These are phyloP conservation scores for Sutorius eximius DNA, from an alignment of 1,284 basidiomycete genomes.

Conservation along the genomic window DNA sequence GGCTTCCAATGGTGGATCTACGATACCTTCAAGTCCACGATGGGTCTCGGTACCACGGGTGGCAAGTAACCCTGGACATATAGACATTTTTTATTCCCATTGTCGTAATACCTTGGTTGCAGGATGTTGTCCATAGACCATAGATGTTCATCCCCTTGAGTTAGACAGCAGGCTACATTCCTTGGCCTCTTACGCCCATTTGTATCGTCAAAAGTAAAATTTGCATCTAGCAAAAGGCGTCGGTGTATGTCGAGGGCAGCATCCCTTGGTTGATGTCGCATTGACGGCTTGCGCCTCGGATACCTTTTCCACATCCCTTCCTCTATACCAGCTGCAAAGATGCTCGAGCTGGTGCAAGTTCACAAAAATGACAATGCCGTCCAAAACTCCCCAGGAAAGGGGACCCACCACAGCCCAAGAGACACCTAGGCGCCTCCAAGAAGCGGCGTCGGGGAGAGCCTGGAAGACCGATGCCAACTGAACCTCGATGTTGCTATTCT, in stretches of 20 bases:
- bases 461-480: too few relatives aligned
- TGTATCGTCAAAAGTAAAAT: background rate
- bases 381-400: too few relatives aligned
- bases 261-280: too few relatives aligned
- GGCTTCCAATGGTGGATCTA: conserved; percentile 91
- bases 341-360: too few relatives aligned
- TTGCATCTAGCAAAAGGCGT: background rate
- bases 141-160: conserved; percentile 8
- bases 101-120: conserved; percentile 13
- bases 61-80: conserved; percentile 55
- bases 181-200: background rate
- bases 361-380: too few relatives aligned
- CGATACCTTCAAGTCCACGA: conserved; percentile 73
- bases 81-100: background rate
- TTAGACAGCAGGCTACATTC: conserved; percentile 1
- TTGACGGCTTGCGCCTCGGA: too few relatives aligned
- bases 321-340: too few relatives aligned
- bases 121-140: background rate
- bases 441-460: too few relatives aligned
- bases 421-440: too few relatives aligned
- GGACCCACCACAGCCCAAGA: too few relatives aligned
- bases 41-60: conserved; percentile 81
- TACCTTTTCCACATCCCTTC: too few relatives aligned
- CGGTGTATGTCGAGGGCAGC: background rate
- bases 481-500: too few relatives aligned